Evolutionary conservation across 2,329 filamentous ascomycete species (phyloP), one percentile per base, ranked within the genome.

Genomic region (Cladosporium halotolerans): DNA sequence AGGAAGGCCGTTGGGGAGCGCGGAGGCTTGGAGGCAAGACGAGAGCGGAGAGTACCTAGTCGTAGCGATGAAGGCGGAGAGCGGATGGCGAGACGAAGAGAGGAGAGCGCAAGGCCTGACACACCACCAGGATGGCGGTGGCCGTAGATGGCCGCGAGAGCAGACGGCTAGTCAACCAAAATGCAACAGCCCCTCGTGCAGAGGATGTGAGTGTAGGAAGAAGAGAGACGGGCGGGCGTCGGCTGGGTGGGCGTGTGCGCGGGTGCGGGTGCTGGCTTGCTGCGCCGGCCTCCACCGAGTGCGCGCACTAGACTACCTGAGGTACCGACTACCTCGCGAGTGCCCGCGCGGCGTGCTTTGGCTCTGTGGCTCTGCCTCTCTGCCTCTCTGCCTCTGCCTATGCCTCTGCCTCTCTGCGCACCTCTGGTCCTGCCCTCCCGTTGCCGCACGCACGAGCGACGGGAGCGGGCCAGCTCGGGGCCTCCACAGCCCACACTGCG

Each of bases 71-170:
- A 39, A 11, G 36, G 36, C 13, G 16, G 14, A 18, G 36, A 3
- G 36, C 8, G 13, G 36, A 39, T 7, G 36, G 36, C 36, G 36
- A 39, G 36, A 39, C 9, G 36, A 14, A 39, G 2, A 38, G 49
- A 53, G 58, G 46, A 63, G 56, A 55, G 59, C 54, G 54, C 52
- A 59, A 56, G 60, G 63, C 55, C 66, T 57, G 61, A 60, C 65
- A 67, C 66, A 68, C 61, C 63, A 66, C 63, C 64, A 56, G 60
- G 53, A 58, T 55, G 62, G 64, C 63, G 62, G 61, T 65, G 66
- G 66, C 66, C 65, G 63, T 67, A 53, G 56, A 57, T 62, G 62
- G 63, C 62, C 63, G 61, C 41, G 51, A 31, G 36, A 14, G 13
- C 34, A 34, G 48, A 51, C 39, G 48, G 43, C 48, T 51, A 33